Evolutionary conservation across 148 eudicot species (phyloP).

Genomic region (Fagopyrum homotropicum): DNA sequence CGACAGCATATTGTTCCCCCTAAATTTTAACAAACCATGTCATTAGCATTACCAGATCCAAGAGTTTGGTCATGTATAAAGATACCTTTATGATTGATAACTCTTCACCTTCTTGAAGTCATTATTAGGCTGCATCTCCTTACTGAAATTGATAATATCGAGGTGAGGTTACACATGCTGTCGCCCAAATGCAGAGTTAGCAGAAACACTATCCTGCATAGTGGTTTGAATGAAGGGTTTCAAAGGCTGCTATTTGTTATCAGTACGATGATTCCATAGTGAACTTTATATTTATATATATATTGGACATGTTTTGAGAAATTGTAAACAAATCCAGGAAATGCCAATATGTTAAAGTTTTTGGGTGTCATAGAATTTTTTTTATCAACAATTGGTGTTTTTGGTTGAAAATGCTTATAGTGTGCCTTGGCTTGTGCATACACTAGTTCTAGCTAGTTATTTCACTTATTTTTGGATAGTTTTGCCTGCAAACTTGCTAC

Average conservation of each 20-base stretch:
- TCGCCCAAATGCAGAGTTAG: neutral
- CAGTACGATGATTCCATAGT: too few species aligned
- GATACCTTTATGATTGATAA: neutral
- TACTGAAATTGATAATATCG: neutral
- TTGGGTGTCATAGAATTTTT: neutral
- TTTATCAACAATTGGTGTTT: neutral
- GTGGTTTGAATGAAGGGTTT: neutral
- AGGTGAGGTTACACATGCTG: too few species aligned
- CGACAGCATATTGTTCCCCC: neutral
- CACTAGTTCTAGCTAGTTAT: neutral
- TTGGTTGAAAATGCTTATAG: neutral
- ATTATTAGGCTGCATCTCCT: neutral
- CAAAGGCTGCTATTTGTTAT: neutral
- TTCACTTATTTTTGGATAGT: neutral
- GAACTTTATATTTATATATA: neutral
- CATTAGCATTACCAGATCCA: neutral
- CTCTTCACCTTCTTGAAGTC: neutral
- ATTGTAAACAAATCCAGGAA: neutral
- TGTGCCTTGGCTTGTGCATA: neutral
- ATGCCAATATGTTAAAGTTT: neutral
- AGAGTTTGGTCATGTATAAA: neutral
- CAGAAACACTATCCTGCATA: neutral
- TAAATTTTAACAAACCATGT: neutral
- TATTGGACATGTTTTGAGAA: neutral
- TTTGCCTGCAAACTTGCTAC: constrained; percentile 1